Base-by-base conservation (phyloP, 306 rosid species). In the Carpinus viminea region DNA sequence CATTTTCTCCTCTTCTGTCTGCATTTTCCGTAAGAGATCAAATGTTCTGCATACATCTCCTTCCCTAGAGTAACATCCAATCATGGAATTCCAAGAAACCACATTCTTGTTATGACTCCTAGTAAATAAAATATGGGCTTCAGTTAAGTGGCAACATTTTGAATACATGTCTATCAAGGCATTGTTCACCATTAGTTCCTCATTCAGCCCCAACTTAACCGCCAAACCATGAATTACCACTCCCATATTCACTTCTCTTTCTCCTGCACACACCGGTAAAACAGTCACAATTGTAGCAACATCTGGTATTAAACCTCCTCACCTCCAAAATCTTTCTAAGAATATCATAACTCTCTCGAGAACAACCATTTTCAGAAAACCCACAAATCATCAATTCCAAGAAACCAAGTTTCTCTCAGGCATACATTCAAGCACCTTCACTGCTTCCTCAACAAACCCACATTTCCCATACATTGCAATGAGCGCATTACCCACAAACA, bases 61-160 rank as follows among this genome's bases (percentile, higher is more conserved):
- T 79, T 79, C 87, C 79, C 88, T 91, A 52, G 97, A 82, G 84
- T 75, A 84, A 66, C 91, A 92, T 18, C 91, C 84, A 2, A 91
- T 86, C 83, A 93, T 79, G 76, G 97, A 81, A 86, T 91, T 93
- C 98, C 98, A 91, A 7, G 97, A 87, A 69, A 93, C 92, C 79
- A 87, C 87, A 85, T 82, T 93, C 79, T 80, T 91, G 66, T 72
- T 85, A 56, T 70, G 82, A 68, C 69, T 90, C 88, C 48, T 71
- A 72, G 72, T 77, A 78, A 93, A 93, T 78, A 91, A 64, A 76
- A 76, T 13, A 10, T 1, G 76, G 0, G 93, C 97, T 53, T 89
- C 88, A 1, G 46, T 16, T 38, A 85, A 76, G 89, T 9, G 85
- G 38, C 93, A 89, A 12, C 98, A 87, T 86, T 93, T 91, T 4